Evolutionary conservation across 495 filamentous ascomycete species (phyloP).

Genomic region (Neurospora sp.): DNA sequence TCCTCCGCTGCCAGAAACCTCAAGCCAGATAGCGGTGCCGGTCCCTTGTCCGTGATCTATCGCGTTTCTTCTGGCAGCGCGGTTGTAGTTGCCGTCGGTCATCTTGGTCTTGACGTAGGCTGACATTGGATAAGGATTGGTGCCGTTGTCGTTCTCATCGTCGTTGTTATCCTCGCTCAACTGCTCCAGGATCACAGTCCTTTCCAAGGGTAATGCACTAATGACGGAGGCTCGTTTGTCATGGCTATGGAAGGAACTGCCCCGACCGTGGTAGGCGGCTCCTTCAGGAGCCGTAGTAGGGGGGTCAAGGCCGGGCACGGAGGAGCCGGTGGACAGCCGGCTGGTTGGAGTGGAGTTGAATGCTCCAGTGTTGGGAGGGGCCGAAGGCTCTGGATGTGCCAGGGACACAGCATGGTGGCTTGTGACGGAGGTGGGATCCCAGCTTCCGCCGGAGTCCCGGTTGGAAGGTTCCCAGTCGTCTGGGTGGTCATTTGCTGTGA

Average conservation of each 20-base stretch:
- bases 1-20: not conserved
- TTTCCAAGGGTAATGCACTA: not conserved
- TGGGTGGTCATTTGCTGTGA: conserved; percentile 1
- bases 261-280: not conserved
- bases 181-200: not conserved
- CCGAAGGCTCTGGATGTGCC: not conserved
- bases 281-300: not conserved
- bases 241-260: not conserved
- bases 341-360: not conserved
- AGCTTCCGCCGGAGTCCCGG: conserved; percentile 3
- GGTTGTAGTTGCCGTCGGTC: not conserved
- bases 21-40: not conserved
- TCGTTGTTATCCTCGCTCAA: not conserved
- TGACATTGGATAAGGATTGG: not conserved
- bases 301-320: not conserved
- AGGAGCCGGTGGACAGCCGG: not conserved
- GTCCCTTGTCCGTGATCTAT: not conserved
- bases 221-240: not conserved
- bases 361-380: not conserved
- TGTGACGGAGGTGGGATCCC: not conserved
- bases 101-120: not conserved
- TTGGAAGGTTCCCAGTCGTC: not conserved
- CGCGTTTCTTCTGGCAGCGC: not conserved
- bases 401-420: not conserved
- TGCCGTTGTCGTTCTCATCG: not conserved